Evolutionary conservation across 768 basidiomycete genomes (phyloP).

Genomic region (Boletellus sp.): DNA sequence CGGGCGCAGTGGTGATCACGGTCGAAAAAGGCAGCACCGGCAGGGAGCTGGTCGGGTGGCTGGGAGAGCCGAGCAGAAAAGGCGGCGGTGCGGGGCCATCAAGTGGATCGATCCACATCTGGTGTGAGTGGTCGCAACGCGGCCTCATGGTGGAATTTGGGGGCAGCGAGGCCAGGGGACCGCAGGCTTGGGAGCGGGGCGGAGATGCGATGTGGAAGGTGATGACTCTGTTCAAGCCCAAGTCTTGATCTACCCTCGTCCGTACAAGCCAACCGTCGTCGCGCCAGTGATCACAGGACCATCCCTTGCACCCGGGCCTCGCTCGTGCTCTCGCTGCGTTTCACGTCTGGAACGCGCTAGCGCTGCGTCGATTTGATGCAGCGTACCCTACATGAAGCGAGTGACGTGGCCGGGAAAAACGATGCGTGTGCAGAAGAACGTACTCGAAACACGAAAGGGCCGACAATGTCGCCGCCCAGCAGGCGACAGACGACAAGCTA

Average conservation of each 20-base stretch:
- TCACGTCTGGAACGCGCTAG: too few relatives aligned
- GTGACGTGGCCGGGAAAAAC: too few relatives aligned
- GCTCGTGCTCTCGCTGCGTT: too few relatives aligned
- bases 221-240: slow-evolving; percentile 54
- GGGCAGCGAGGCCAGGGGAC: slow-evolving; percentile 70
- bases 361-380: too few relatives aligned
- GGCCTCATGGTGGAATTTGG: slow-evolving; percentile 88
- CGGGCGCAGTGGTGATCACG: slow-evolving; percentile 36
- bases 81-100: slow-evolving; percentile 87
- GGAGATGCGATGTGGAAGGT: slow-evolving; percentile 80
- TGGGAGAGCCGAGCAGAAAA: slow-evolving; percentile 89
- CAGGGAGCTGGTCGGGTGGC: slow-evolving; percentile 64
- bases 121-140: slow-evolving; percentile 86
- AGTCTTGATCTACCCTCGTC: slow-evolving; percentile 1
- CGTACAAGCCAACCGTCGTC: too few relatives aligned
- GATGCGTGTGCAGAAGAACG: too few relatives aligned
- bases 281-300: too few relatives aligned
- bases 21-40: slow-evolving; percentile 57
- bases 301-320: too few relatives aligned
- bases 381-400: too few relatives aligned
- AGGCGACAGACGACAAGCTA: too few relatives aligned
- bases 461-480: too few relatives aligned
- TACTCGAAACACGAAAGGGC: too few relatives aligned
- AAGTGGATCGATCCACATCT: slow-evolving; percentile 82
- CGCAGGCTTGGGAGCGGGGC: slow-evolving; percentile 84